Base-by-base conservation (phyloP, 148 eudicot species). In the Chenopodium formosanum region DNA sequence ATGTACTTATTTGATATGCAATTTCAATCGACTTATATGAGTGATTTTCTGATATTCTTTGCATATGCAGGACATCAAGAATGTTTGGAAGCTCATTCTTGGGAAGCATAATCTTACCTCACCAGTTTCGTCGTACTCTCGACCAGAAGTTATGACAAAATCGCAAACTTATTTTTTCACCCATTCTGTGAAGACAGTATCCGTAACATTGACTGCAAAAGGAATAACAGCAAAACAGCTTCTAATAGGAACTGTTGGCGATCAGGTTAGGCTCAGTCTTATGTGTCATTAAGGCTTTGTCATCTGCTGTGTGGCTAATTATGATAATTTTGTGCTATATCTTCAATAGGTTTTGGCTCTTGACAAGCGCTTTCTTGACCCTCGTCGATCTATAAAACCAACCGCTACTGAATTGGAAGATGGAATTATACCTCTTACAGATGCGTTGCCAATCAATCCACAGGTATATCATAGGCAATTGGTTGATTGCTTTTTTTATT, bases 61-160 rank as follows among this genome's bases (percentile, higher is more conserved):
- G 16, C 50, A 70, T 80, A 78, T 84, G 84, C 93, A 97, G 99
- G 98, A 94, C 70, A 94, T 94, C 87, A 97, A 94, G 81, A 97
- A 97, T 31, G 79, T 97, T 69, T 87, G 88, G 90, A 97, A 94
- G 90, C 94, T 94, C 64, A 87, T 97, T 44, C 79, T 97, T 82
- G 99, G 99, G 81, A 92, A 93, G 87, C 99, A 97, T 82, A 97
- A 97, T 89, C 98, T 97, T 63, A 89, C 98, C 48, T 89, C 98
- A 60, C 99, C 99, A 19, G 37, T 92, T 58, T 94, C 98, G 37
- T 93, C 99, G 32, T 97, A 97, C 85, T 94, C 99, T 81, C 96
- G 98, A 68, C 98, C 98, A 76, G 99, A 97, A 80, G 89, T 94
- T 31, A 74, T 82, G 80, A 93, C 97, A 70, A 94, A 94, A 83